Base-by-base conservation (phyloP, 1,284 basidiomycete species). In the Schizophyllum commune region DNA sequence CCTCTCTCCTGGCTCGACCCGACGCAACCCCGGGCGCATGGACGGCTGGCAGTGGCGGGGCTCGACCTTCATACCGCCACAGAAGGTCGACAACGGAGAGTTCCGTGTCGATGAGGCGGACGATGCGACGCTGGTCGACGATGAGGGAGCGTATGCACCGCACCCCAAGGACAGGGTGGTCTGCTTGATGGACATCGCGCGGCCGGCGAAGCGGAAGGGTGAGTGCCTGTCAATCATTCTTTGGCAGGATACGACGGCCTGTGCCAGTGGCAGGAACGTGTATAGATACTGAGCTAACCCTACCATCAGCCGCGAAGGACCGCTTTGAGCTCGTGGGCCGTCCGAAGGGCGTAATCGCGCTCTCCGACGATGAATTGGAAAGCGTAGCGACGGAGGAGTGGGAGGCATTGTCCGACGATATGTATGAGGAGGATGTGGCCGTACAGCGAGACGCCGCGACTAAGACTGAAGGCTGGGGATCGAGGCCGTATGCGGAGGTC, bases 41-140 rank as follows among this genome's bases (percentile, higher is more conserved):
- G 68, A 69, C 52, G 68, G 68, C 17, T 60, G 64, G 8, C 62
- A 58, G 56, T 69, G 68, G 68, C 68, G 66, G 47, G 66, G 66
- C 15, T 61, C 63, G 59, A 67, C 65, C 5, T 68, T 70, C 57
- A 62, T 67, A 22, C 66, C 65, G 33, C 53, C 65, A 1, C 52
- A 56, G 1, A 58, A 64, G 13, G 65, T 70, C 2, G 68, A 68
- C 58, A 64, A 62, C n/a, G 60, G 32, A 7, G 55, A 60, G 20
- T 62, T 58, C n/a, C 27, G 20, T 32, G 47, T 32, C 7, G 61
- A 62, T 4, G 27, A 13, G 13, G 4, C 22, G 0, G 13, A 5
- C 1, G 17, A 32, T 27, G 54, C 60, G 21, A 4, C 8, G 54
- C 53, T 27, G 53, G 1, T 51, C 32, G 17, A 11, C 5, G 32